phyloP scores from a whole-genome alignment of 495 filamentous ascomycete genomes.

The Talaromyces adpressus region DNA sequence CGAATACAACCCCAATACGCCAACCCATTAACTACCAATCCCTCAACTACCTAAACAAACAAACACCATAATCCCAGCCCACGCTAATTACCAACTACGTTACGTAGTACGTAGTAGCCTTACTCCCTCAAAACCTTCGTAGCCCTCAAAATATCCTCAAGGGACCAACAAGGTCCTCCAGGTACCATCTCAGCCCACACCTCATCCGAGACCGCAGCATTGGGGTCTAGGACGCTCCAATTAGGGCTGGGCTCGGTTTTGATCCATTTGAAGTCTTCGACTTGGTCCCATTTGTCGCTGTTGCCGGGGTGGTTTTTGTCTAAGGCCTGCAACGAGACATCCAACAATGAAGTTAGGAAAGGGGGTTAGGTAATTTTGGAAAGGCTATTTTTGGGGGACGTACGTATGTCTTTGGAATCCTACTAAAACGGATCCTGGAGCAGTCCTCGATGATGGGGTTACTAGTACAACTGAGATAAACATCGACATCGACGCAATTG shows the following conservation, averaged over 20 bases:
- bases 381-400: conserved; percentile 22
- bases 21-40: not conserved
- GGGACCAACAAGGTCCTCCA: conserved; percentile 51
- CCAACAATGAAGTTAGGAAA: not conserved
- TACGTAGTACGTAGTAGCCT: not conserved
- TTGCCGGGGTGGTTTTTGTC: conserved; percentile 29
- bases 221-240: conserved; percentile 64
- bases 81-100: too few relatives aligned
- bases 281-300: conserved; percentile 72
- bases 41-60: not conserved
- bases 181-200: conserved; percentile 67
- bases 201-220: conserved; percentile 51
- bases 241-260: conserved; percentile 81
- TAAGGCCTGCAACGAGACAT: conserved; percentile 21
- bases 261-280: conserved; percentile 98
- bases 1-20: not conserved
- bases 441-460: conserved; percentile 94
- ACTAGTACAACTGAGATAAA: conserved; percentile 77
- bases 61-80: not conserved
- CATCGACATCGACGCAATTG: conserved; percentile 65
- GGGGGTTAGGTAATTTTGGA: not conserved
- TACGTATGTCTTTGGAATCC: conserved; percentile 62
- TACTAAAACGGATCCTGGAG: conserved; percentile 66
- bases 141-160: conserved; percentile 62
- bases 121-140: conserved; percentile 38